A percentile compares a stretch with the other conserved stretches of the same genome.
Conservation (phyloP, 1,139 yeast species). For the Fermentozyma sake region DNA sequence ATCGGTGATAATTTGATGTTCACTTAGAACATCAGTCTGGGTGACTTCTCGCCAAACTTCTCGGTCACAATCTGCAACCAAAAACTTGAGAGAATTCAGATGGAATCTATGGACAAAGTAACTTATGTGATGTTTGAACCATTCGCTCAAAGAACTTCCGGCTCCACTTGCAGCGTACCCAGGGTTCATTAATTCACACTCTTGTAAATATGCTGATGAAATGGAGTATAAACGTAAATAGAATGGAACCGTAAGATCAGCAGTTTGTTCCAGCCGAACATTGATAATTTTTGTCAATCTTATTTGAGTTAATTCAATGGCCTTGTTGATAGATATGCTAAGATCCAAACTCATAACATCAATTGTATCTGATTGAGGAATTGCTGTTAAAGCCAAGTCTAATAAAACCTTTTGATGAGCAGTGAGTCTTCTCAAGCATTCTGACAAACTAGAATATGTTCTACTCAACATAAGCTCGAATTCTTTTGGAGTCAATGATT, state of each 20-base stretch:
- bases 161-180: constrained; percentile 53
- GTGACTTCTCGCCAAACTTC: constrained; percentile 78
- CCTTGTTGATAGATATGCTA: constrained; percentile 53
- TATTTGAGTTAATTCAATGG: constrained; percentile 70
- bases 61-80: constrained; percentile 51
- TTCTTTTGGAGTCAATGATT: constrained; percentile 64
- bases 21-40: constrained; percentile 18
- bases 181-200: constrained; percentile 84
- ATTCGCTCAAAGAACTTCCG: constrained; percentile 54
- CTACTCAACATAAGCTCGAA: constrained; percentile 66
- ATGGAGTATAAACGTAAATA: constrained; percentile 67
- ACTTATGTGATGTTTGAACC: constrained; percentile 62
- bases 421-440: constrained; percentile 67
- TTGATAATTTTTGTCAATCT: constrained; percentile 75
- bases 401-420: constrained; percentile 76
- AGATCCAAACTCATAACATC: constrained; percentile 63
- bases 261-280: constrained; percentile 71
- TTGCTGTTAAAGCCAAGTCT: constrained; percentile 62
- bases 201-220: constrained; percentile 66
- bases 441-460: constrained; percentile 63
- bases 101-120: constrained; percentile 59
- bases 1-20: constrained; percentile 51
- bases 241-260: constrained; percentile 48
- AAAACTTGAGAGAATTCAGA: constrained; percentile 39
- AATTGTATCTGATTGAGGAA: constrained; percentile 36